These are phyloP conservation scores for Punctularia strigosozonata DNA, from an alignment of 768 basidiomycete species.

Conservation along the genomic window DNA sequence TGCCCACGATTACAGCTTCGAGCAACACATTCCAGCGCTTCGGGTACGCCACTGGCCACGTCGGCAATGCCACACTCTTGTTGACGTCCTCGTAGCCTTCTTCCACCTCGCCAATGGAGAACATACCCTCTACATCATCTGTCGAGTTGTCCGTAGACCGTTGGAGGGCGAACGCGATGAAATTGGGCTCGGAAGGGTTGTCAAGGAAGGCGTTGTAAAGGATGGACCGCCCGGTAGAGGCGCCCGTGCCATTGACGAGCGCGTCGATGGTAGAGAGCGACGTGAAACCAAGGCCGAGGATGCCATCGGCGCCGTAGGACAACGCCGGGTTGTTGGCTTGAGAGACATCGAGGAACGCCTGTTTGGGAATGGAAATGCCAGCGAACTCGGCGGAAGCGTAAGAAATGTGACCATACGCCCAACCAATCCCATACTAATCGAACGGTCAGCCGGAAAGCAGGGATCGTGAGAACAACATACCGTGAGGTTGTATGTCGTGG, in stretches of 20 bases:
- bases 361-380: conserved; percentile 50
- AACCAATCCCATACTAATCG: conserved; percentile 68
- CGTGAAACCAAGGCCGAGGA: conserved; percentile 70
- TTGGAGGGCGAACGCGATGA: conserved; percentile 66
- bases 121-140: conserved; percentile 51
- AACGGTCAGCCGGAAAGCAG: not conserved
- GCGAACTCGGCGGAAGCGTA: conserved; percentile 59
- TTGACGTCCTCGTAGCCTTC: conserved; percentile 47
- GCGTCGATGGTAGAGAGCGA: conserved; percentile 64
- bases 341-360: conserved; percentile 61
- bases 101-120: conserved; percentile 68
- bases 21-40: conserved; percentile 68
- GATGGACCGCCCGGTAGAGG: conserved; percentile 52
- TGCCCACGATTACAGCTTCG: conserved; percentile 57
- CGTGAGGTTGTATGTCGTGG: conserved; percentile 45
- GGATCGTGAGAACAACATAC: conserved; percentile 25
- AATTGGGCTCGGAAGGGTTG: conserved; percentile 65
- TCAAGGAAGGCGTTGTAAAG: conserved; percentile 66
- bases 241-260: conserved; percentile 42
- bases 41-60: conserved; percentile 58
- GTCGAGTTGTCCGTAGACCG: conserved; percentile 38
- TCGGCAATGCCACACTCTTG: conserved; percentile 49
- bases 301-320: conserved; percentile 57
- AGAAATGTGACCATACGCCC: conserved; percentile 55
- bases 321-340: conserved; percentile 62